These are phyloP conservation scores for Chaetothyriales sp. DNA, from an alignment of 2,329 filamentous ascomycete species.

Conservation along the genomic window DNA sequence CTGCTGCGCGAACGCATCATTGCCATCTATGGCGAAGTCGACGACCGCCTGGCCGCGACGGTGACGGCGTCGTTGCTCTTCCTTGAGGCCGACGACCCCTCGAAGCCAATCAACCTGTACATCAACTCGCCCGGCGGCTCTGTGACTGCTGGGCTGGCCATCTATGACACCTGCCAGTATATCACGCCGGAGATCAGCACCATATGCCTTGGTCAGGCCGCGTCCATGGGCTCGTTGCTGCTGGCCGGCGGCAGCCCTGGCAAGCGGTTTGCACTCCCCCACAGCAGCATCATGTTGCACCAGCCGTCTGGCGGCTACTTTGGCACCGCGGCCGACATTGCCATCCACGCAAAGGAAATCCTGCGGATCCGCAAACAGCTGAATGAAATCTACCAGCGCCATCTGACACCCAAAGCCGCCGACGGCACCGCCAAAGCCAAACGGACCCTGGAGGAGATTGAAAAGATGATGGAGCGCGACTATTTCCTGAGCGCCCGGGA, in stretches of 20 bases:
- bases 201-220: constrained; percentile 86
- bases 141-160: constrained; percentile 72
- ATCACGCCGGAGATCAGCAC: constrained; percentile 86
- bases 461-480: constrained; percentile 91
- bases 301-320: constrained; percentile 68
- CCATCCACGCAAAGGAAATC: constrained; percentile 96
- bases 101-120: constrained; percentile 92
- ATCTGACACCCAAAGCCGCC: constrained; percentile 50
- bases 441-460: constrained; percentile 51
- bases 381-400: constrained; percentile 76
- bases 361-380: constrained; percentile 68
- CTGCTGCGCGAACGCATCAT: constrained; percentile 48
- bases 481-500: constrained; percentile 84
- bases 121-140: constrained; percentile 94
- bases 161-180: constrained; percentile 98
- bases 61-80: constrained; percentile 93
- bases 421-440: constrained; percentile 2
- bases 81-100: constrained; percentile 89
- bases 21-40: constrained; percentile 23
- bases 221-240: constrained; percentile 84
- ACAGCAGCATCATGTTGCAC: constrained; percentile 89
- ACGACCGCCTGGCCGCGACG: constrained; percentile 79
- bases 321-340: constrained; percentile 62
- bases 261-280: constrained; percentile 78
- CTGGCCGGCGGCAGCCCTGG: constrained; percentile 73